Base-by-base conservation (phyloP, 306 rosid genomes). In the Vigna mungo region DNA sequence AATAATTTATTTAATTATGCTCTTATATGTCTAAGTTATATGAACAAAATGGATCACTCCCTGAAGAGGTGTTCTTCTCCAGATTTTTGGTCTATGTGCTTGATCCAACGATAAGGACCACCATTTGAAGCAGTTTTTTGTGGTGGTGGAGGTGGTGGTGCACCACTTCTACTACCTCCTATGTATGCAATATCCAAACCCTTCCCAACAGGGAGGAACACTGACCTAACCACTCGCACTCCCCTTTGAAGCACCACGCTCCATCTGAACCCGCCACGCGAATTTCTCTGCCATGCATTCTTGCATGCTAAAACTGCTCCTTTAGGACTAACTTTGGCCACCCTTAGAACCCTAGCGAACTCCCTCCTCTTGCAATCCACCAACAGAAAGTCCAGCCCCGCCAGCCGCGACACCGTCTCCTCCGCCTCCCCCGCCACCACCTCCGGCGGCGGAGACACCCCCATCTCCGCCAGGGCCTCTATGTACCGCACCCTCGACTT, bases 101-200 rank as follows among this genome's bases (percentile, higher is more conserved):
- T 91, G 84, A 88, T 87, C 98, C 97, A 93, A 86, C 97, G 98
- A 82, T 88, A 62, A 60, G 81, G 81, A 55, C 63, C 69, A 55
- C 63, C 69, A 65, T 71, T 84, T 66, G 68, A 54, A 1, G 46
- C 12, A 13, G 74, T 1, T 23, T 6, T 74, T 10, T 63, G 13
- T 16, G 34, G 68, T 3, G 60, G 21, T 5, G 58, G 44, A 12
- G 67, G 13, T 7, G 8, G 21, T 2, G 54, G 15, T 5, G 53
- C 51, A 3, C 49, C 74, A 2, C 67, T 69, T 12, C 14, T 68
- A 63, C 93, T 84, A 11, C 97, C 93, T 34, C 96, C 98, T 47
- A 93, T 85, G 81, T 93, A 86, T 61, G 97, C 98, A 58, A 93
- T 91, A 80, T 91, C 97, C 85, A 93, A 85, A 9, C 98, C 98